These are phyloP conservation scores for Suillus decipiens DNA, from an alignment of 768 basidiomycete genomes.

Conservation along the genomic window DNA sequence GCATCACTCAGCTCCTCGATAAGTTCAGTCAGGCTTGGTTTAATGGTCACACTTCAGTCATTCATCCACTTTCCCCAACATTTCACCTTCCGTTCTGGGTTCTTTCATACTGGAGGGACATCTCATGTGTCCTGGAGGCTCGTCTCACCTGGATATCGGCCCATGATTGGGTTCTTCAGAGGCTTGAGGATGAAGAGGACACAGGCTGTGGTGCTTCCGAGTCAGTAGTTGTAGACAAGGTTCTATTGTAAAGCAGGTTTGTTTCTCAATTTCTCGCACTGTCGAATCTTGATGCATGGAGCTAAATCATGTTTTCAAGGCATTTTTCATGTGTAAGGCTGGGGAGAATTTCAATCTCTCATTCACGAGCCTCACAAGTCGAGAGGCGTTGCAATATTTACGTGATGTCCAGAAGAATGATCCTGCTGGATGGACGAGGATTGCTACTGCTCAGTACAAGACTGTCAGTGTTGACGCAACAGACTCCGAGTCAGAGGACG, in stretches of 20 bases:
- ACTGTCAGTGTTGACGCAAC: background rate
- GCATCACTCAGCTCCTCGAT: background rate
- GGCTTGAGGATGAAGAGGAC: background rate
- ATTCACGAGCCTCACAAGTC: background rate
- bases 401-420: background rate
- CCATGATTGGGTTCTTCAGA: background rate
- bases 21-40: constrained; percentile 1
- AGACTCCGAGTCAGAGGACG: background rate
- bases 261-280: background rate
- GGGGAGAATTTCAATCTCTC: background rate
- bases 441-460: no score
- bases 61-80: no score
- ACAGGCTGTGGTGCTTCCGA: background rate
- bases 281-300: background rate
- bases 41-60: background rate
- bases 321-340: background rate
- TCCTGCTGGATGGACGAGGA: background rate
- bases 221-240: background rate
- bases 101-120: no score
- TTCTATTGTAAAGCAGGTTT: background rate
- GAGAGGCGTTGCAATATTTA: background rate
- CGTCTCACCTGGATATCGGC: background rate
- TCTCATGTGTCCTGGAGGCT: background rate
- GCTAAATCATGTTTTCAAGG: background rate
- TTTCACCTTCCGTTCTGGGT: no score